A percentile compares a stretch with the other conserved stretches of the same genome.
Evolutionary conservation across 306 rosid species (phyloP).

Genomic region (Pueraria montana): DNA sequence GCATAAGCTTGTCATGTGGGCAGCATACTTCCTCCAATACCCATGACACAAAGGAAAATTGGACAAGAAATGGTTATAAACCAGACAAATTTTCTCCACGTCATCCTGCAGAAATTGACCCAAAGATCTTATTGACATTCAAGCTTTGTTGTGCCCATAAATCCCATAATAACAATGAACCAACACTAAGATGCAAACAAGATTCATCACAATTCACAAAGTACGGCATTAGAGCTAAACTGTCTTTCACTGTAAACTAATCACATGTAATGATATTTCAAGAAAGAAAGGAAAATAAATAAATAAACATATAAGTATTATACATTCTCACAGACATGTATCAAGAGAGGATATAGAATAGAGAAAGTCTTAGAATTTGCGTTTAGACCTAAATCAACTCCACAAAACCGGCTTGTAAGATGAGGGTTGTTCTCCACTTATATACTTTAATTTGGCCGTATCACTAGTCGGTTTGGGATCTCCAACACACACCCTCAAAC

Average conservation of each 20-base stretch:
- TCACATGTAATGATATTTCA: constrained; percentile 16
- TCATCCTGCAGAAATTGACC: constrained; percentile 69
- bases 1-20: constrained; percentile 65
- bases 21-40: constrained; percentile 87
- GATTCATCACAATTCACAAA: constrained; percentile 33
- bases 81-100: constrained; percentile 63
- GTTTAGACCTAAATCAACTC: no score
- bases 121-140: constrained; percentile 40
- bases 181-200: constrained; percentile 10
- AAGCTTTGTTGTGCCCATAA: constrained; percentile 32
- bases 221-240: constrained; percentile 9
- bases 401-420: no score
- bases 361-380: no score
- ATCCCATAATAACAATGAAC: constrained; percentile 35
- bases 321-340: constrained; percentile 4
- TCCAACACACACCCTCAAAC: no score
- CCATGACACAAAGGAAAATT: constrained; percentile 89
- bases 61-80: constrained; percentile 77
- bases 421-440: no score
- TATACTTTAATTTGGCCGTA: no score
- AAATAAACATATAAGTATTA: neutral
- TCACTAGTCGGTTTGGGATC: no score
- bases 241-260: neutral
- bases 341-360: neutral
- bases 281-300: constrained; percentile 1